phyloP scores from a whole-genome alignment of 2,329 filamentous ascomycete genomes.

The Scedosporium boydii region DNA sequence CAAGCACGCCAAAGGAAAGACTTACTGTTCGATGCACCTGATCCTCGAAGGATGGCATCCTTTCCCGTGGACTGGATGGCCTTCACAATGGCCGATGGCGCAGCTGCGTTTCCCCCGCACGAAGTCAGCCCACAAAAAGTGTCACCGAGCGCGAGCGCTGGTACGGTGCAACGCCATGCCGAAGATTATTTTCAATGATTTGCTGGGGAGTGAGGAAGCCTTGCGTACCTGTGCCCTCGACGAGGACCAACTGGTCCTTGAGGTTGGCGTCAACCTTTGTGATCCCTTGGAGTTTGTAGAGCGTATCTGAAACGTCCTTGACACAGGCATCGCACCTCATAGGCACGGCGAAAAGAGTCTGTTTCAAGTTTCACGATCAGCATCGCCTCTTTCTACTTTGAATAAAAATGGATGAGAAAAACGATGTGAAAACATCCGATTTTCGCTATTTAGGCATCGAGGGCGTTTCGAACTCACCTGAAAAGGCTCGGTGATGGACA shows the following conservation, averaged over 20 bases:
- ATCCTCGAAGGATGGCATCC: slow-evolving; percentile 89
- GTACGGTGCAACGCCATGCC: not conserved
- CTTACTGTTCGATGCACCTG: slow-evolving; percentile 75
- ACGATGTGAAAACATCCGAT: not conserved
- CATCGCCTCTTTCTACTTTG: not conserved
- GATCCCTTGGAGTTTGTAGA: slow-evolving; percentile 72
- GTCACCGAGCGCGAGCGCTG: not conserved
- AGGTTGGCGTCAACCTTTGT: slow-evolving; percentile 74
- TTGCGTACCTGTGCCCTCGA: slow-evolving; percentile 67
- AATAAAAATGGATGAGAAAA: not conserved
- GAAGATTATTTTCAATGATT: not conserved
- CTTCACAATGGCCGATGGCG: slow-evolving; percentile 80
- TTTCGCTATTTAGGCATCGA: not conserved
- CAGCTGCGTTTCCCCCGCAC: slow-evolving; percentile 35
- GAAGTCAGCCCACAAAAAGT: not conserved
- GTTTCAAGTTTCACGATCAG: slow-evolving; percentile 8
- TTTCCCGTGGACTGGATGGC: slow-evolving; percentile 84
- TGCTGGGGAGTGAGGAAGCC: not conserved
- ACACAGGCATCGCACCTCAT: slow-evolving; percentile 87
- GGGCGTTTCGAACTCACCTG: slow-evolving; percentile 12
- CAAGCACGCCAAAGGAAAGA: slow-evolving; percentile 14
- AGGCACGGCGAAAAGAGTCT: slow-evolving; percentile 93
- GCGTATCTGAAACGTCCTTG: slow-evolving; percentile 70
- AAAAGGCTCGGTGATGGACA: slow-evolving; percentile 16
- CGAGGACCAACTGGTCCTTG: slow-evolving; percentile 70